phyloP scores from a whole-genome alignment of 2,329 filamentous ascomycete genomes.

The Apiospora pterosperma region DNA sequence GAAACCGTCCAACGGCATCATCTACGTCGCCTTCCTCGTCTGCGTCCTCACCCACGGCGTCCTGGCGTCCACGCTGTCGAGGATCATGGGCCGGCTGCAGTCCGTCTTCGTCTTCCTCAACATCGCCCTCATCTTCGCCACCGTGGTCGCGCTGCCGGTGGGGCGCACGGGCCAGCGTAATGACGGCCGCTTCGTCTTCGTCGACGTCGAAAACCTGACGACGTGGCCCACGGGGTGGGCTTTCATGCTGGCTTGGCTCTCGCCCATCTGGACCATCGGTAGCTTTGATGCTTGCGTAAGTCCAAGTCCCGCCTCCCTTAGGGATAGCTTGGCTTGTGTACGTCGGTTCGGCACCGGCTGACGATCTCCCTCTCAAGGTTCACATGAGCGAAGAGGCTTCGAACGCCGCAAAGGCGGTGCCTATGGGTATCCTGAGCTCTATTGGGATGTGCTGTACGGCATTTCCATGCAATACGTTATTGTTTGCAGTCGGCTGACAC shows the following conservation, averaged over 20 bases:
- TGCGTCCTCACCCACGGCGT: not conserved
- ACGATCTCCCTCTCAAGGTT: not conserved
- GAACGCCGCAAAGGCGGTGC: not conserved
- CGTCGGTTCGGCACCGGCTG: not conserved
- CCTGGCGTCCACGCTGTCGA: not conserved
- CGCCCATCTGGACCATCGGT: conserved; percentile 1
- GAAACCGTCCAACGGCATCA: not conserved
- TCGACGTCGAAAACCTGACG: not conserved
- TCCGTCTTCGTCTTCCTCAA: not conserved
- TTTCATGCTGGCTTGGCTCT: conserved; percentile 1
- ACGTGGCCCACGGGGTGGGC: conserved; percentile 1
- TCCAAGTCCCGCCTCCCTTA: not conserved
- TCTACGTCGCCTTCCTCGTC: not conserved
- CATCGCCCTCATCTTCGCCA: not conserved
- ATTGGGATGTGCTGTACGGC: not conserved
- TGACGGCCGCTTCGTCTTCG: not conserved
- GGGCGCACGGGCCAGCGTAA: not conserved
- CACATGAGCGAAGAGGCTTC: conserved; percentile 2
- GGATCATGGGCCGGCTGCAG: not conserved
- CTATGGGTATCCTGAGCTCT: not conserved
- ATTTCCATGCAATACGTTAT: not conserved
- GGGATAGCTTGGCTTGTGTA: not conserved
- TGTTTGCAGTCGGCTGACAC: not conserved
- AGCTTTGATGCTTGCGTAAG: not conserved
- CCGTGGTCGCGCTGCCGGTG: not conserved